Evolutionary conservation across 2,329 filamentous ascomycete species (phyloP), one percentile per base, ranked within the genome.

Genomic region (Hymenoscyphus albidus): DNA sequence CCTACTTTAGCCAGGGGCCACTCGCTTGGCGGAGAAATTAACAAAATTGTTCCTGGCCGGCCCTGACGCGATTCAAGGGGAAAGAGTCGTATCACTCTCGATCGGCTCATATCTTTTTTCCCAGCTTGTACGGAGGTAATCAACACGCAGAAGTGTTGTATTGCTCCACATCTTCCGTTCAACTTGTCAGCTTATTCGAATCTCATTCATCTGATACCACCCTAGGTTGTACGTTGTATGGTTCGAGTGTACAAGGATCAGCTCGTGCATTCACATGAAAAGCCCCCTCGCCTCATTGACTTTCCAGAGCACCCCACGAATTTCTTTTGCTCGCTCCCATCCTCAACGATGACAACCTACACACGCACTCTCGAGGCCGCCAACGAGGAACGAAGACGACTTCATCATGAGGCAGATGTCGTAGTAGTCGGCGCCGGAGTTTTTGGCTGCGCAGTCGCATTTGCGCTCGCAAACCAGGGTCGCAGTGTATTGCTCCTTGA

Each of bases 381-480:
- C 6, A 72, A 70, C 16, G 76, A 77, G 67, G 77, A 82, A 69
- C 79, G 82, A 65, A 81, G 85, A 69, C 76, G 80, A 59, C 76
- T 79, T 64, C 80, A 85, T 75, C 86, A 88, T 74, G 85, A 88
- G 73, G 86, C 85, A 68, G 95, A 99, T 73, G 88, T 97, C 42
- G 91, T 98, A 54, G 89, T 99, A 61, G 89, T 99, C 44, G 95
- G 95, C 70, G 95, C 92, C 2, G 95, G 95, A 63, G 84, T 98
- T 65, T 86, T 97, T 68, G 95, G 95, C 51, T 96, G 92, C 77
- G 91, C 93, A 22, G 82, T 93, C 27, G 94, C 95, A 18, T 90
- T 88, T 68, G 87, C 94, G 27, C 83, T 98, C 57, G 93, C 91
- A 65, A 88, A 90, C 72, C 95, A 98, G 79, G 93, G 93, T 62